phyloP scores from a whole-genome alignment of 31 red algal species.

The Endocladia muricata region DNA sequence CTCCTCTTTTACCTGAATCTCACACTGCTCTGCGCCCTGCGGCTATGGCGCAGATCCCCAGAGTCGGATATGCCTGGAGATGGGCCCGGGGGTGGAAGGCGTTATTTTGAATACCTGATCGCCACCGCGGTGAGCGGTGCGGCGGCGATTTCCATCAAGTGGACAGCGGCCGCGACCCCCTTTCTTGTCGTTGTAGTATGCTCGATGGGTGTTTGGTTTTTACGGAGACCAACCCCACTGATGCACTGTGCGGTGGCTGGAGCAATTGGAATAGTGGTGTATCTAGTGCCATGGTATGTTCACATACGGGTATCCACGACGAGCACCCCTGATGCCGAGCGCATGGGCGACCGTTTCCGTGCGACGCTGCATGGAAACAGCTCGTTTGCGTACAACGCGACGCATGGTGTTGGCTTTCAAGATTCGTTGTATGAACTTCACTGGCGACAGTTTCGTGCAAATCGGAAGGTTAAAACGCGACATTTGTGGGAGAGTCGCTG shows the following conservation, averaged over 20 bases:
- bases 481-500: slow-evolving; percentile 86
- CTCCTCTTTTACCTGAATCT: slow-evolving; percentile 53
- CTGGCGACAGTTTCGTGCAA: slow-evolving; percentile 68
- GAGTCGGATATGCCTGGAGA: no score
- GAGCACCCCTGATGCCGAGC: slow-evolving; percentile 11
- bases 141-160: slow-evolving; percentile 64
- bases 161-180: slow-evolving; percentile 78
- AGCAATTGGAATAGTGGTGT: slow-evolving; percentile 34
- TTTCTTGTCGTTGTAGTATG: slow-evolving; percentile 73
- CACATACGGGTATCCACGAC: slow-evolving; percentile 41
- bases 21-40: slow-evolving; percentile 65
- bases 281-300: slow-evolving; percentile 65
- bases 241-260: slow-evolving; percentile 58
- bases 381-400: slow-evolving; percentile 45
- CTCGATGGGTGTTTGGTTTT: slow-evolving; percentile 59
- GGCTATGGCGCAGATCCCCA: slow-evolving; percentile 56
- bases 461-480: slow-evolving; percentile 48
- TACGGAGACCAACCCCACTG: slow-evolving; percentile 27
- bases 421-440: slow-evolving; percentile 54
- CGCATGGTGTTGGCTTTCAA: slow-evolving; percentile 27
- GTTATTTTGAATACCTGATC: slow-evolving; percentile 28
- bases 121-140: slow-evolving; percentile 49
- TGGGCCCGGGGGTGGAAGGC: not conserved
- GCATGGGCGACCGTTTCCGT: slow-evolving; percentile 34
- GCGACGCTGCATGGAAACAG: slow-evolving; percentile 30